These are phyloP conservation scores for Sarocladium kiliense DNA, from an alignment of 2,329 filamentous ascomycete species.

Conservation along the genomic window DNA sequence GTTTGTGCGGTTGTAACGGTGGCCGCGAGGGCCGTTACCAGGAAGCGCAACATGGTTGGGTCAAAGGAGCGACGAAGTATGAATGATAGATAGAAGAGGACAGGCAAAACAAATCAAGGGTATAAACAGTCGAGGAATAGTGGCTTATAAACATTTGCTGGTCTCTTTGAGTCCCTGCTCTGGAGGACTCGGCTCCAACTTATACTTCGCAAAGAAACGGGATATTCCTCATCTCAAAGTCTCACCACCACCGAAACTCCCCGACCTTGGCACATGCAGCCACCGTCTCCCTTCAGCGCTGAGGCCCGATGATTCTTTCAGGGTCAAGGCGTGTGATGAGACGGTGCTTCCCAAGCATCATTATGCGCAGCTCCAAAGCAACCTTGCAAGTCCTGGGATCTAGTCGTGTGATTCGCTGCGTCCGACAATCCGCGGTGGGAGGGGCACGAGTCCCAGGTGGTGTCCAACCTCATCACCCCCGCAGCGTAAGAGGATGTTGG, in stretches of 20 bases:
- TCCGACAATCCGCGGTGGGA: neutral
- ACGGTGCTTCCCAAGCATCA: neutral
- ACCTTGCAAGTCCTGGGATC: neutral
- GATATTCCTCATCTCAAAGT: neutral
- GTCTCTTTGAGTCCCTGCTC: too few species aligned
- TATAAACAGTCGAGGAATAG: neutral
- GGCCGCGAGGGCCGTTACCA: neutral
- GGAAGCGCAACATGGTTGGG: neutral
- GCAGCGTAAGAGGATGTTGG: too few species aligned
- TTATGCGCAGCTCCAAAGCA: neutral
- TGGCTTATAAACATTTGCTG: neutral
- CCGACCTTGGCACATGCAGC: slow-evolving; percentile 2
- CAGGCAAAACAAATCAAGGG: neutral
- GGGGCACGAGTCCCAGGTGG: neutral
- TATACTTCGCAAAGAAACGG: neutral
- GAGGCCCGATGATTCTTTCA: neutral
- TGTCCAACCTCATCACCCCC: too few species aligned
- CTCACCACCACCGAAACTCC: neutral
- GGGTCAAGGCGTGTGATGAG: neutral
- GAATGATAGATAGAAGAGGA: neutral
- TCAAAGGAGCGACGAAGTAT: neutral
- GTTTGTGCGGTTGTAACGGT: slow-evolving; percentile 10
- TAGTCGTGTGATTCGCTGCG: neutral
- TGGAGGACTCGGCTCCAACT: neutral
- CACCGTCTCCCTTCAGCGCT: neutral